A percentile compares a stretch with the other conserved stretches of the same genome.
Conservation (phyloP, 306 rosid species). For the Prunus davidiana region DNA sequence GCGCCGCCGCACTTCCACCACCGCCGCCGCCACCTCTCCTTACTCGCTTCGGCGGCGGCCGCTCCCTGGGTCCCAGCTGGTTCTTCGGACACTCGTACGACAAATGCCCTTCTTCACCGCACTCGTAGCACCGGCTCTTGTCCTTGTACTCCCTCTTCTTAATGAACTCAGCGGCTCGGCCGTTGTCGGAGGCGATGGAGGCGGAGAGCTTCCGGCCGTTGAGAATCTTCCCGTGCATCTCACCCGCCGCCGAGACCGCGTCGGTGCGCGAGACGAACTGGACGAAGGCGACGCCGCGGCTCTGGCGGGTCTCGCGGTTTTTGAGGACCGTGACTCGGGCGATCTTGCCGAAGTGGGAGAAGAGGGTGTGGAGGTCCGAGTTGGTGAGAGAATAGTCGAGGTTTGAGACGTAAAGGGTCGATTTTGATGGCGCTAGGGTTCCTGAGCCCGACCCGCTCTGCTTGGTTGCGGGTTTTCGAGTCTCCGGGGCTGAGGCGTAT, state of each 20-base stretch:
- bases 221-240: slow-evolving; percentile 63
- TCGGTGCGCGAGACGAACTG: slow-evolving; percentile 76
- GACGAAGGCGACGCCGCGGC: slow-evolving; percentile 84
- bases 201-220: slow-evolving; percentile 68
- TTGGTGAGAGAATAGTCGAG: slow-evolving; percentile 78
- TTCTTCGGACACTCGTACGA: slow-evolving; percentile 82
- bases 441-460: slow-evolving; percentile 22
- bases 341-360: slow-evolving; percentile 74
- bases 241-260: slow-evolving; percentile 44
- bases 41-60: slow-evolving; percentile 41
- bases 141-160: slow-evolving; percentile 65
- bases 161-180: slow-evolving; percentile 82
- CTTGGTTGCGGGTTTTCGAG: slow-evolving; percentile 3
- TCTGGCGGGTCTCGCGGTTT: slow-evolving; percentile 74
- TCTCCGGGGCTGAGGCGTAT: slow-evolving; percentile 22
- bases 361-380: slow-evolving; percentile 89
- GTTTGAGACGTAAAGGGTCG: slow-evolving; percentile 79
- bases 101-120: slow-evolving; percentile 72
- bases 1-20: slow-evolving; percentile 5
- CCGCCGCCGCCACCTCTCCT: slow-evolving; percentile 16
- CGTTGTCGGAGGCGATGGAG: slow-evolving; percentile 83
- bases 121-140: slow-evolving; percentile 76
- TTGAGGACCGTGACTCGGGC: slow-evolving; percentile 91
- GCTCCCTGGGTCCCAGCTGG: slow-evolving; percentile 71
- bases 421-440: slow-evolving; percentile 75